Evolutionary conservation across 495 filamentous ascomycete species (phyloP), one percentile per base, ranked within the genome.

Genomic region (Penicillium crystallinum): DNA sequence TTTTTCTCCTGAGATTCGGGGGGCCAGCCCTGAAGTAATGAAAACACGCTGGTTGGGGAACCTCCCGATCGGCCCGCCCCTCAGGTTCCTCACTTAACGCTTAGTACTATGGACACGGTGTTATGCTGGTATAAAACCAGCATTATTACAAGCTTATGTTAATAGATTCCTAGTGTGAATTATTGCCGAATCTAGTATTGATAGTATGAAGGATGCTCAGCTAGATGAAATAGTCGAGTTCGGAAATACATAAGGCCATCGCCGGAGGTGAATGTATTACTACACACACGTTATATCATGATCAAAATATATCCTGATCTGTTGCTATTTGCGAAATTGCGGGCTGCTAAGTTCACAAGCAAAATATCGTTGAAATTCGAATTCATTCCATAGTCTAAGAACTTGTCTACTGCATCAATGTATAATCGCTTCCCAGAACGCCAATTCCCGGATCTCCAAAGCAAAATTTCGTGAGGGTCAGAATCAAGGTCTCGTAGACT

Each of bases 11-110:
- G 12, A 34, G 47, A 57, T 37, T 38, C 48, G 42, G 52, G 52
- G 56, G 49, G 42, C 31, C 47, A 27, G 23, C 23, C 23, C 7
- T 27, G 23, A 43, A n/a, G 33, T 54, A 54, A 58, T 49, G 19
- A 6, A 52, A n/a, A 25, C n/a, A 10, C 33, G n/a, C 15, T 53
- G 27, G 59, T 62, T 64, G 62, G 62, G 35, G 31, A 21, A 49
- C 49, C 57, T 33, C 35, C 56, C 52, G 56, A 52, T 56, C 52
- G 53, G 37, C 34, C 29, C 30, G 29, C 46, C 31, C 11, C 29
- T n/a, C n/a, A n/a, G n/a, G n/a, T 19, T 17, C 15, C 33, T 49
- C 36, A 41, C 35, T 44, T 23, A 44, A 54, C 22, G 23, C 30
- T 33, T 33, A 33, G 42, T 18, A 21, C 42, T 14, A 12, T 14